Percentiles rank a stretch among this genome's conserved stretches.
Conservation (phyloP, 2,329 filamentous ascomycete genomes). For the Cladosporium sphaerospermum region DNA sequence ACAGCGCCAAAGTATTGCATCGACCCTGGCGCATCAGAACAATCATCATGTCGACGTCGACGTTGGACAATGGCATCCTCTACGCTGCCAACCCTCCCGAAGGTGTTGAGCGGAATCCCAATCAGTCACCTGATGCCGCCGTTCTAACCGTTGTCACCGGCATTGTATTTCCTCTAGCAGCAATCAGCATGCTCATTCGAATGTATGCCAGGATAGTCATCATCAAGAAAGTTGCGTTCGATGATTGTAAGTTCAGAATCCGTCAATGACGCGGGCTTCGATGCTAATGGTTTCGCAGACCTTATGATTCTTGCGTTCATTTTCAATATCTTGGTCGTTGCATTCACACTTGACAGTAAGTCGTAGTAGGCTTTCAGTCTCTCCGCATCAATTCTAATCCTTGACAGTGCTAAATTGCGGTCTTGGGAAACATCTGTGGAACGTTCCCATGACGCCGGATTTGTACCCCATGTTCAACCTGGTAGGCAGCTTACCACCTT, state of each 20-base stretch:
- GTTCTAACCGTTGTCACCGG: slow-evolving; percentile 2
- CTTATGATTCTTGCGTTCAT: slow-evolving; percentile 8
- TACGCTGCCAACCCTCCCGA: slow-evolving; percentile 4
- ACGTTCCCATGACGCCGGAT: slow-evolving; percentile 2
- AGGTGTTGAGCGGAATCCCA: slow-evolving; percentile 3
- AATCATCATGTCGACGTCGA: not conserved
- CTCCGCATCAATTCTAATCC: not conserved
- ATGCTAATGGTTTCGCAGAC: not conserved
- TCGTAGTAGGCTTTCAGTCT: not conserved
- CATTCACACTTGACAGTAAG: slow-evolving; percentile 3
- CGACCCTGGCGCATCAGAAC: not conserved
- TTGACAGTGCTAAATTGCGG: not conserved
- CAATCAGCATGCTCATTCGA: slow-evolving; percentile 2
- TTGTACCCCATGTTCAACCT: slow-evolving; percentile 1
- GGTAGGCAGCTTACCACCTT: not conserved
- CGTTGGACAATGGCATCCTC: slow-evolving; percentile 5
- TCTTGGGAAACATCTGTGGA: slow-evolving; percentile 8
- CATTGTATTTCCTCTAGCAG: not conserved
- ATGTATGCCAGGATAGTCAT: not conserved
- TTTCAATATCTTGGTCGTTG: not conserved
- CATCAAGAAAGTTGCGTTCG: slow-evolving; percentile 7
- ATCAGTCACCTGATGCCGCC: slow-evolving; percentile 1
- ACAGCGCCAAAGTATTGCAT: not conserved
- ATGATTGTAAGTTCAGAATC: not conserved
- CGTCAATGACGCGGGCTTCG: not conserved